Percentiles rank a stretch among this genome's conserved stretches.
Conservation (phyloP, 1,284 basidiomycete species). For the Ganoderma multipileum region DNA sequence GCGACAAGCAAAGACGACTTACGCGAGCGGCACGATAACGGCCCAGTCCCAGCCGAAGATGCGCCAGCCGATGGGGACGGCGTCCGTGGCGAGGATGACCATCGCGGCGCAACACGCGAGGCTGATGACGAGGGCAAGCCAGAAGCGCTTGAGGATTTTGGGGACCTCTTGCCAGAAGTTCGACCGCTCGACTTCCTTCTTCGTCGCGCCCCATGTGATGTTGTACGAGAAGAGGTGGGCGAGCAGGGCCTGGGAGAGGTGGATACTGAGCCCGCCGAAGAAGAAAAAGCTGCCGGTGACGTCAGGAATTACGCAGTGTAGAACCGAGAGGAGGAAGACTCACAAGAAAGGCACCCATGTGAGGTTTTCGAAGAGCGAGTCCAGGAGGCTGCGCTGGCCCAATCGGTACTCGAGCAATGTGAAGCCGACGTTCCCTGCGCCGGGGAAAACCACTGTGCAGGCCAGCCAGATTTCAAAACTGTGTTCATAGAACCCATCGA, state of each 20-base stretch:
- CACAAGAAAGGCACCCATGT: slow-evolving; percentile 84
- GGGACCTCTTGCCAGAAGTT: slow-evolving; percentile 92
- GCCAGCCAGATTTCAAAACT: slow-evolving; percentile 81
- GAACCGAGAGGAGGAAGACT: background rate
- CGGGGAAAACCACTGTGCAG: slow-evolving; percentile 82
- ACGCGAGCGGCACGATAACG: slow-evolving; percentile 72
- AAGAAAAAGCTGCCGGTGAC: slow-evolving; percentile 75
- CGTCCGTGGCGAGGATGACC: slow-evolving; percentile 56
- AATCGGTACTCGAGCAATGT: slow-evolving; percentile 80
- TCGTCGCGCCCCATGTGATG: slow-evolving; percentile 83
- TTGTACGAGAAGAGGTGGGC: slow-evolving; percentile 85
- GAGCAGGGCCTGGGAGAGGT: slow-evolving; percentile 75
- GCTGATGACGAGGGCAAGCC: slow-evolving; percentile 65
- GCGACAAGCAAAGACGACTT: slow-evolving; percentile 37
- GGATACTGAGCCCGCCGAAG: slow-evolving; percentile 81
- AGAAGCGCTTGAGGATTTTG: slow-evolving; percentile 78
- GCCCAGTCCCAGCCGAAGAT: slow-evolving; percentile 69
- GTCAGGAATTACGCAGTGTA: background rate
- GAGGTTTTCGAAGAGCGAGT: slow-evolving; percentile 67
- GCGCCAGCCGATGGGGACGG: slow-evolving; percentile 68
- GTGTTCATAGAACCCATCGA: slow-evolving; percentile 74
- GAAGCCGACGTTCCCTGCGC: slow-evolving; percentile 74
- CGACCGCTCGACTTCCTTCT: slow-evolving; percentile 81
- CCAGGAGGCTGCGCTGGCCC: slow-evolving; percentile 64
- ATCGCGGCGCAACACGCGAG: slow-evolving; percentile 55